A percentile compares a stretch with the other conserved stretches of the same genome.
phyloP scores from a whole-genome alignment of 148 eudicot species.

The Suaeda aralocaspica region DNA sequence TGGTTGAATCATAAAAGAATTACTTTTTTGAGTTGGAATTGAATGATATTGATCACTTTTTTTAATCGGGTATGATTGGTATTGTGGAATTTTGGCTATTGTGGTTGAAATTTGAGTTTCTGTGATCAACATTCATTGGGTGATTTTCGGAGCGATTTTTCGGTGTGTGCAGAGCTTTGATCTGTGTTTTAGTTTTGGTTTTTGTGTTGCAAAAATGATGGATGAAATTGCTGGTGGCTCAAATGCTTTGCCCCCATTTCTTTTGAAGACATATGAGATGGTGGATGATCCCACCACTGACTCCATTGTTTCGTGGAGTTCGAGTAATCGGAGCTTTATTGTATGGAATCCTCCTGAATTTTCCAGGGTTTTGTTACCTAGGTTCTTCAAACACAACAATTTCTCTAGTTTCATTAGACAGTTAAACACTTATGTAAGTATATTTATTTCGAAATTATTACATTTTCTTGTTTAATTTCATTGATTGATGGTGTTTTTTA shows the following conservation, averaged over 20 bases:
- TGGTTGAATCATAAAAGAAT: background rate
- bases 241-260: conserved; percentile 71
- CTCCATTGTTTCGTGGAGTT: conserved; percentile 75
- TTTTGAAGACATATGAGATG: conserved; percentile 86
- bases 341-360: conserved; percentile 77
- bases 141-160: too few species aligned
- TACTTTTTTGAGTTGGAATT: background rate
- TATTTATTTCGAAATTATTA: background rate
- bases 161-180: conserved; percentile 14
- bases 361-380: conserved; percentile 63
- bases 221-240: conserved; percentile 66
- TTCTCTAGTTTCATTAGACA: conserved; percentile 94
- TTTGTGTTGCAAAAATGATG: conserved; percentile 38
- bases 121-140: conserved; percentile 20
- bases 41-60: background rate
- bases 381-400: conserved; percentile 85
- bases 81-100: conserved; percentile 12
- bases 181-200: conserved; percentile 10
- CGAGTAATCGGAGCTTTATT: conserved; percentile 57
- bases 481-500: background rate
- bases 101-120: conserved; percentile 6
- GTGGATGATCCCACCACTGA: conserved; percentile 72
- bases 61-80: background rate
- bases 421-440: conserved; percentile 83
- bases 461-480: background rate